phyloP scores from a whole-genome alignment of 139 green algal species.

The Coelastrella sp. region DNA sequence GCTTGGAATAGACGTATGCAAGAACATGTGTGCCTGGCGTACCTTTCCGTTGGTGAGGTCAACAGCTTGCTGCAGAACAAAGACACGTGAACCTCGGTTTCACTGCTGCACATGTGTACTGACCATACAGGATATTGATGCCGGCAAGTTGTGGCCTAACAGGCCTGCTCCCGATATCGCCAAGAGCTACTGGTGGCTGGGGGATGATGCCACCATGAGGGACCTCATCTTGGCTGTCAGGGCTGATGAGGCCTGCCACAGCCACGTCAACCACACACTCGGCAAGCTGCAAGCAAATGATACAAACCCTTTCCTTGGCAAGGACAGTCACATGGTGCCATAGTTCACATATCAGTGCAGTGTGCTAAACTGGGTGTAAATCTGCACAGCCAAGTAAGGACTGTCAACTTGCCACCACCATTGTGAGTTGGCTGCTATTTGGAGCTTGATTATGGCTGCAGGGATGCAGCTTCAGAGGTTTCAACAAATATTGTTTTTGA shows the following conservation, averaged over 20 bases:
- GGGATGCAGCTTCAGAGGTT: too few species aligned
- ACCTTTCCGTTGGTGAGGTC: too few species aligned
- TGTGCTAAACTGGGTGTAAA: too few species aligned
- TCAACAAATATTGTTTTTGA: too few species aligned
- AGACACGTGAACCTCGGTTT: too few species aligned
- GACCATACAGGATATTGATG: conserved; percentile 74
- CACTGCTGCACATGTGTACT: neutral
- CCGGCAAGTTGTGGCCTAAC: conserved; percentile 76
- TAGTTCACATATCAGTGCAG: neutral
- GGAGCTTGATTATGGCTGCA: too few species aligned
- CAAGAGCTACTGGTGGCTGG: conserved; percentile 74
- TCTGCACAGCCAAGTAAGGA: too few species aligned
- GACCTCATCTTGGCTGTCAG: conserved; percentile 91
- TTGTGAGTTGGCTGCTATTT: too few species aligned
- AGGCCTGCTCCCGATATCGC: conserved; percentile 75
- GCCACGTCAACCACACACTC: conserved; percentile 93
- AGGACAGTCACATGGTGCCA: conserved; percentile 2
- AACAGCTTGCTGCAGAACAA: neutral
- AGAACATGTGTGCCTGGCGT: too few species aligned
- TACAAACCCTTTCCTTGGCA: conserved; percentile 76
- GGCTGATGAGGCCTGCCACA: conserved; percentile 91
- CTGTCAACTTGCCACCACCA: too few species aligned
- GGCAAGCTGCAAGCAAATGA: conserved; percentile 56
- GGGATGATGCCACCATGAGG: conserved; percentile 66
- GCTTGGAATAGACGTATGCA: too few species aligned